phyloP scores from a whole-genome alignment of 2,329 filamentous ascomycete genomes.

The Trichoderma sp. region DNA sequence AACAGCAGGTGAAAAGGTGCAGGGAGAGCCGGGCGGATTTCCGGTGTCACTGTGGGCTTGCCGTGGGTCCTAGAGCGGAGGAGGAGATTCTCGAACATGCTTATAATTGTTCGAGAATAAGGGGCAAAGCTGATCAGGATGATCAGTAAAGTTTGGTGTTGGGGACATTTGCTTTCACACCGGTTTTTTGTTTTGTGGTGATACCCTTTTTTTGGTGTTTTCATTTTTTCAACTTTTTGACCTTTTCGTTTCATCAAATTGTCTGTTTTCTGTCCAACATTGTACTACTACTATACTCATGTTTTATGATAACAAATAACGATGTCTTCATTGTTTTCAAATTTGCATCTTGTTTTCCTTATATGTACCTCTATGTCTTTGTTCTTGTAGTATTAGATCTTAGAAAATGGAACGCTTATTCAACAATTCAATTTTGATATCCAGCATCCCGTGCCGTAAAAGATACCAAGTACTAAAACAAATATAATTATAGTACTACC shows the following conservation, averaged over 20 bases:
- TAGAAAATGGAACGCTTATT: background rate
- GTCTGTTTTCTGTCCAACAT: background rate
- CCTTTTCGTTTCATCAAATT: background rate
- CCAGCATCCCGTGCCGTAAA: background rate
- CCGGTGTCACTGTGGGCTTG: background rate
- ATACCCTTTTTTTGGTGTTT: no score
- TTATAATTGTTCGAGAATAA: background rate
- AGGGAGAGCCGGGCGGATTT: background rate
- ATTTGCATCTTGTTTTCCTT: background rate
- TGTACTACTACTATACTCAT: background rate
- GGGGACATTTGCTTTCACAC: no score
- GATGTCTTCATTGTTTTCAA: background rate
- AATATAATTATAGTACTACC: background rate
- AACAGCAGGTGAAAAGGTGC: background rate
- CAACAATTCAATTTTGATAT: background rate
- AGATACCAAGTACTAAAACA: background rate
- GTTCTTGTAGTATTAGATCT: background rate
- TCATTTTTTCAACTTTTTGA: no score
- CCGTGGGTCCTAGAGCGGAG: background rate
- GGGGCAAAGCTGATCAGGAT: background rate
- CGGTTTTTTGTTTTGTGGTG: no score
- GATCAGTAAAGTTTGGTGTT: background rate
- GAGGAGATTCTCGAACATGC: background rate
- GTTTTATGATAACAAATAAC: background rate
- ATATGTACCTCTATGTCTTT: background rate